phyloP scores from a whole-genome alignment of 2,329 filamentous ascomycete species.

The Fusarium graminum region DNA sequence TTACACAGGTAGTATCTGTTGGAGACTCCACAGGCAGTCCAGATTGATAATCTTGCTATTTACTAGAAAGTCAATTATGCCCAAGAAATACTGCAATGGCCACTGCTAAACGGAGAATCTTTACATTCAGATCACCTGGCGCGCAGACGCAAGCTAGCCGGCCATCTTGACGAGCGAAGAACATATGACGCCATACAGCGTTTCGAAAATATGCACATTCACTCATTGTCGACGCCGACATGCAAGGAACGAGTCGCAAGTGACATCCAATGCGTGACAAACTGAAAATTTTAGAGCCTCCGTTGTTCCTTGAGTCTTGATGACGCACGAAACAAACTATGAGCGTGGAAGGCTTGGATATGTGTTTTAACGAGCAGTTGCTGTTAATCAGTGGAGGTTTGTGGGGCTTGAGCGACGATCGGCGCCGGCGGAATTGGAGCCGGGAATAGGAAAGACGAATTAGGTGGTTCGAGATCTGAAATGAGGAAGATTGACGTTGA shows the following conservation, averaged over 20 bases:
- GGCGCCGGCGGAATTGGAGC: slow-evolving; percentile 39
- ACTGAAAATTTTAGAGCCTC: background rate
- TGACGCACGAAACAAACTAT: slow-evolving; percentile 38
- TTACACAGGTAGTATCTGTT: background rate
- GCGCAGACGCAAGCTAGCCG: background rate
- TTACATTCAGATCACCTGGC: background rate
- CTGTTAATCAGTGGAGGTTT: slow-evolving; percentile 24
- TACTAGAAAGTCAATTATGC: background rate
- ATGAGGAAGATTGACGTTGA: background rate
- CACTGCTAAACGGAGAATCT: background rate
- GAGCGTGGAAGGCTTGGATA: slow-evolving; percentile 6
- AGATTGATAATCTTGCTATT: background rate
- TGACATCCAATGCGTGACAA: background rate
- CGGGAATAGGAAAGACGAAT: slow-evolving; percentile 31
- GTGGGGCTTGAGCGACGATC: slow-evolving; percentile 40
- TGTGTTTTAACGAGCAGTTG: slow-evolving; percentile 2
- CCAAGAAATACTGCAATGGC: background rate
- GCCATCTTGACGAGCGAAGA: background rate
- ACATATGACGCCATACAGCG: slow-evolving; percentile 8
- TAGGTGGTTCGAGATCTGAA: slow-evolving; percentile 26
- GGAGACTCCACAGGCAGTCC: background rate
- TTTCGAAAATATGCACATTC: background rate
- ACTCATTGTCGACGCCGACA: slow-evolving; percentile 5
- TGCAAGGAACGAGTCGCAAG: background rate
- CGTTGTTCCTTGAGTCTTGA: background rate